Conservation (phyloP, 2,329 filamentous ascomycete genomes). For the Byssothecium circinans region DNA sequence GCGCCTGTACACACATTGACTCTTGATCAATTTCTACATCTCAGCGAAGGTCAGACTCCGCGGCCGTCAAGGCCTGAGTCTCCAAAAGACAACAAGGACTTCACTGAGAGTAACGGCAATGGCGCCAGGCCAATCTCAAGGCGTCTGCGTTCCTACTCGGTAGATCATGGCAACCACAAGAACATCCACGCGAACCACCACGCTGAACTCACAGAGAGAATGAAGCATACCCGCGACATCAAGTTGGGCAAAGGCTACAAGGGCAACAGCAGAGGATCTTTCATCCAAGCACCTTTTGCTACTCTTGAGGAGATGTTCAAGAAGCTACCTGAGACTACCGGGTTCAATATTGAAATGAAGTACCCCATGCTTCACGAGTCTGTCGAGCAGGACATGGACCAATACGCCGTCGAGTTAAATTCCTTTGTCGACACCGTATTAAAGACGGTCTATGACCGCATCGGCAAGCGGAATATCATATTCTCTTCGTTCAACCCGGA, state of each 20-base stretch:
- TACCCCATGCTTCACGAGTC: constrained; percentile 97
- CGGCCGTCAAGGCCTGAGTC: constrained; percentile 52
- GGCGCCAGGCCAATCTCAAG: constrained; percentile 22
- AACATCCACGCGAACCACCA: constrained; percentile 45
- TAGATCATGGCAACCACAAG: constrained; percentile 52
- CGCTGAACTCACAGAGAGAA: constrained; percentile 74
- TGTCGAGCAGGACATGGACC: constrained; percentile 95
- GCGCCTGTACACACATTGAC: constrained; percentile 95
- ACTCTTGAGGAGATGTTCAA: constrained; percentile 92
- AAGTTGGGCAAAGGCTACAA: constrained; percentile 89
- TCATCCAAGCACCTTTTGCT: constrained; percentile 94
- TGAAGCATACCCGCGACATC: constrained; percentile 96
- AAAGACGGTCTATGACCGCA: constrained; percentile 83
- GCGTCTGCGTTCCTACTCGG: constrained; percentile 60
- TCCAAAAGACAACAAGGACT: constrained; percentile 33
- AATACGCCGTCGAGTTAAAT: constrained; percentile 93
- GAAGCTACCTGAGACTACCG: constrained; percentile 76
- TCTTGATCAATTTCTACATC: constrained; percentile 90
- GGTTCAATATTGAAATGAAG: constrained; percentile 99
- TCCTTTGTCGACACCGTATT: constrained; percentile 95
- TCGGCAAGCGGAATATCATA: constrained; percentile 83
- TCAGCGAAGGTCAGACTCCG: constrained; percentile 63
- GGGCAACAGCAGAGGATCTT: constrained; percentile 88
- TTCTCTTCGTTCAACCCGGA: constrained; percentile 98
- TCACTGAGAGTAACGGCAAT: constrained; percentile 22